These are phyloP conservation scores for Trichoderma atroviride DNA, from an alignment of 2,329 filamentous ascomycete species.

Conservation along the genomic window DNA sequence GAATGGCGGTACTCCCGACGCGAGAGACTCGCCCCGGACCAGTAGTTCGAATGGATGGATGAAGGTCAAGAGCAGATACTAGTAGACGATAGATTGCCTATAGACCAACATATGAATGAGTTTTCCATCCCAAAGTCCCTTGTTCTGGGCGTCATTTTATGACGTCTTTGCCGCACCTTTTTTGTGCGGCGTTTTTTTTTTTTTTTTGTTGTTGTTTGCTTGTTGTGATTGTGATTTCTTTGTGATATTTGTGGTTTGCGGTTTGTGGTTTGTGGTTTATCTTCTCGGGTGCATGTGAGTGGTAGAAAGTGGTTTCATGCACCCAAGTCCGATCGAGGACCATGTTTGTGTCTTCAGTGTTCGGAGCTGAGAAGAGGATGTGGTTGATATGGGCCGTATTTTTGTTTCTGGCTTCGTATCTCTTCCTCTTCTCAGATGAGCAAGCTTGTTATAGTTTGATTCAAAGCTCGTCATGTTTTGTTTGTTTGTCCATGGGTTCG, in stretches of 20 bases:
- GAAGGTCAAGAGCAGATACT: conserved; percentile 40
- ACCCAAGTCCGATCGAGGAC: background rate
- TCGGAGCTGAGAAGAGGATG: background rate
- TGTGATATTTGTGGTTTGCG: background rate
- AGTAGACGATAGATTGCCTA: background rate
- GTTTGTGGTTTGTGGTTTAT: background rate
- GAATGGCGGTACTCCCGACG: conserved; percentile 25
- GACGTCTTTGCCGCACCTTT: background rate
- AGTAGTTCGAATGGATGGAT: conserved; percentile 45
- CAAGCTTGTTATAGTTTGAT: background rate
- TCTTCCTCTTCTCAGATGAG: background rate
- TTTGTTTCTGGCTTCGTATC: background rate
- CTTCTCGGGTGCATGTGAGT: background rate
- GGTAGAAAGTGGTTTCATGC: background rate
- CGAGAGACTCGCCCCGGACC: conserved; percentile 34
- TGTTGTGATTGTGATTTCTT: background rate
- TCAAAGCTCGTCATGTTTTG: background rate
- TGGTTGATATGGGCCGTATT: background rate
- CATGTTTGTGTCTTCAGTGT: background rate
- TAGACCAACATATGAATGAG: background rate
- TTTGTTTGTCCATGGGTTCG: background rate
- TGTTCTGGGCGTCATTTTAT: background rate
- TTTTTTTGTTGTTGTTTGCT: background rate
- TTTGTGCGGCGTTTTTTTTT: background rate
- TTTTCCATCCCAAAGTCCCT: background rate